Percentiles rank a stretch among this genome's conserved stretches.
phyloP scores from a whole-genome alignment of 768 basidiomycete genomes.

The Suillus hirtellus region DNA sequence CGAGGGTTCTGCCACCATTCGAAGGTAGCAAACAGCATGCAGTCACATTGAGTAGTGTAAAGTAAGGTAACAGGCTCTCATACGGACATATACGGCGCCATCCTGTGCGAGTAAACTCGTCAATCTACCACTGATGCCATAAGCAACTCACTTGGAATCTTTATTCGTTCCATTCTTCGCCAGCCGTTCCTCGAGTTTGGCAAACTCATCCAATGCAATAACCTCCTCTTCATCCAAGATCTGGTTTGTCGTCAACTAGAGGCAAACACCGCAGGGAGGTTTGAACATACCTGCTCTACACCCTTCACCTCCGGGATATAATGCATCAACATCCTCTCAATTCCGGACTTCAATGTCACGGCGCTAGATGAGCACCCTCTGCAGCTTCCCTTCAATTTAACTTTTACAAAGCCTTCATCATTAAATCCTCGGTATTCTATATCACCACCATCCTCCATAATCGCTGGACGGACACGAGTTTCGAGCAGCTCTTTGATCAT shows the following conservation, averaged over 20 bases:
- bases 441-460: conserved; percentile 99
- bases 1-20: background rate
- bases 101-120: conserved; percentile 40
- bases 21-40: background rate
- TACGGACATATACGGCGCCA: conserved; percentile 83
- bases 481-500: conserved; percentile 99
- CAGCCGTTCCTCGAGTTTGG: conserved; percentile 79
- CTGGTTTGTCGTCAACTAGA: conserved; percentile 41
- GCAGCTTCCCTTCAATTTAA: conserved; percentile 97
- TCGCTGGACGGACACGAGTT: conserved; percentile 92
- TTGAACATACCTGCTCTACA: conserved; percentile 72
- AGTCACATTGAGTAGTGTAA: background rate
- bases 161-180: conserved; percentile 40
- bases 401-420: conserved; percentile 72
- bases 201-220: conserved; percentile 85
- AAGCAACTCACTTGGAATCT: conserved; percentile 48
- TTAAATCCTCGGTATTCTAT: conserved; percentile 94
- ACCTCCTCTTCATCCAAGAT: conserved; percentile 88
- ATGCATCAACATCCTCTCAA: conserved; percentile 99
- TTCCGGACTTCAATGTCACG: conserved; percentile 94
- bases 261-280: conserved; percentile 2
- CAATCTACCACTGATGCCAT: conserved; percentile 13
- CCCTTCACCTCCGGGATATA: conserved; percentile 96
- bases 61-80: conserved; percentile 31
- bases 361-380: conserved; percentile 92